phyloP scores from a whole-genome alignment of 1,284 basidiomycete species.

The Stygiomarasmius scandens region DNA sequence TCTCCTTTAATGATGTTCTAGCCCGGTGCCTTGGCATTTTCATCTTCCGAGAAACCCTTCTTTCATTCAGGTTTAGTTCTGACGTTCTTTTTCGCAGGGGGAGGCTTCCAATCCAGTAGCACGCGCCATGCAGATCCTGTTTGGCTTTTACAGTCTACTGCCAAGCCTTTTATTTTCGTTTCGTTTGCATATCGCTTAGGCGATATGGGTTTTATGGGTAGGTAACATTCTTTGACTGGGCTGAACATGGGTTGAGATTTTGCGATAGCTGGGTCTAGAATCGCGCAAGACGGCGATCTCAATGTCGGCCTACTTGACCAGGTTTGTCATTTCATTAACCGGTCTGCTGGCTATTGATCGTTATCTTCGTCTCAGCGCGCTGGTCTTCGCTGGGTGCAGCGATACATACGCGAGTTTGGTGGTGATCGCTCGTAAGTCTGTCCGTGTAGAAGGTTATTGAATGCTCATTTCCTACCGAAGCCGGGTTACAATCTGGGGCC shows the following conservation, averaged over 20 bases:
- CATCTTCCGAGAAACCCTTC: too few species aligned
- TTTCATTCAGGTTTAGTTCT: neutral
- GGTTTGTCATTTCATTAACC: constrained; percentile 19
- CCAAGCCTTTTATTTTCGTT: constrained; percentile 39
- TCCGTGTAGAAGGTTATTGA: neutral
- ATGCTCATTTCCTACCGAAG: neutral
- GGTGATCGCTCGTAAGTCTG: constrained; percentile 15
- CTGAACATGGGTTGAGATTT: too few species aligned
- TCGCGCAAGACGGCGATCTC: constrained; percentile 28
- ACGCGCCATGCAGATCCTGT: constrained; percentile 31
- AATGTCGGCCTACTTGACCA: constrained; percentile 43
- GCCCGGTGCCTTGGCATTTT: neutral
- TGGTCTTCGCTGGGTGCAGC: constrained; percentile 28
- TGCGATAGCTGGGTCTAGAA: constrained; percentile 5
- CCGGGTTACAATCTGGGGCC: constrained; percentile 21
- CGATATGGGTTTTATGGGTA: constrained; percentile 43
- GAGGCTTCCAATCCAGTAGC: constrained; percentile 39
- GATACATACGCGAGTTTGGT: constrained; percentile 17
- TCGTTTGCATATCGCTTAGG: constrained; percentile 45
- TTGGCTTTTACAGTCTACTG: constrained; percentile 29
- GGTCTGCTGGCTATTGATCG: neutral
- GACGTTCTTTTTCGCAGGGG: constrained; percentile 27
- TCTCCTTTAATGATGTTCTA: neutral
- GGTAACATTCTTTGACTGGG: neutral
- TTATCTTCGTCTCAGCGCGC: constrained; percentile 29